Evolutionary conservation across 495 filamentous ascomycete species (phyloP).

Genomic region (Hypomontagnella monticulosa): DNA sequence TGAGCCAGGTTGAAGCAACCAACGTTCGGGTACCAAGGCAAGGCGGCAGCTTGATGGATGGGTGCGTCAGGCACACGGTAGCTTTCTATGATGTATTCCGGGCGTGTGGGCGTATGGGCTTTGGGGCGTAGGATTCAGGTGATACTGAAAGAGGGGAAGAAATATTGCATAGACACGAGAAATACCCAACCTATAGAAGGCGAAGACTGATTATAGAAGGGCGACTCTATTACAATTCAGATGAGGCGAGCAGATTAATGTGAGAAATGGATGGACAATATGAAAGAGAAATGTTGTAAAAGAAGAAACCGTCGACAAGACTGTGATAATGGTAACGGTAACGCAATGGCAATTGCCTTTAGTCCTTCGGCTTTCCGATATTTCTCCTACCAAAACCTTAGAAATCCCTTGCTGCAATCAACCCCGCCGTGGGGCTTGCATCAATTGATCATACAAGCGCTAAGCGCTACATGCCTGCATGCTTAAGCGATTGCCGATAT

Average conservation of each 20-base stretch:
- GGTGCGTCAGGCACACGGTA: constrained; percentile 31
- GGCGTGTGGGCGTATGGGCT: too few species aligned
- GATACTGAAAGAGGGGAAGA: constrained; percentile 1
- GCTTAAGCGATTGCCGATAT: constrained; percentile 22
- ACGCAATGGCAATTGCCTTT: neutral
- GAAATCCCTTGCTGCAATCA: constrained; percentile 11
- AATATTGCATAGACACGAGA: too few species aligned
- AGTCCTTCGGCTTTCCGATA: constrained; percentile 21
- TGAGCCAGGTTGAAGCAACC: constrained; percentile 32
- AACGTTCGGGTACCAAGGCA: constrained; percentile 21
- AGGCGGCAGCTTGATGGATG: constrained; percentile 33
- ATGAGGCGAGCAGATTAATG: neutral
- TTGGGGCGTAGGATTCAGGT: constrained; percentile 11
- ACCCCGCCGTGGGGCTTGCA: constrained; percentile 36
- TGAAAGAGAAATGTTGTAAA: neutral
- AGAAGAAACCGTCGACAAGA: neutral
- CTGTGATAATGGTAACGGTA: too few species aligned
- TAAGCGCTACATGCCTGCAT: constrained; percentile 27
- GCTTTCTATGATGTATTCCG: constrained; percentile 14
- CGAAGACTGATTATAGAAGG: neutral
- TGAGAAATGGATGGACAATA: neutral
- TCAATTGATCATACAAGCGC: constrained; percentile 19
- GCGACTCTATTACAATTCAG: neutral
- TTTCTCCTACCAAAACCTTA: constrained; percentile 24
- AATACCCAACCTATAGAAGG: neutral